Evolutionary conservation across 192 early-diverging fungal genomes (phyloP), one percentile per base, ranked within the genome.

Genomic region (Phycomyces blakesleeanus): DNA sequence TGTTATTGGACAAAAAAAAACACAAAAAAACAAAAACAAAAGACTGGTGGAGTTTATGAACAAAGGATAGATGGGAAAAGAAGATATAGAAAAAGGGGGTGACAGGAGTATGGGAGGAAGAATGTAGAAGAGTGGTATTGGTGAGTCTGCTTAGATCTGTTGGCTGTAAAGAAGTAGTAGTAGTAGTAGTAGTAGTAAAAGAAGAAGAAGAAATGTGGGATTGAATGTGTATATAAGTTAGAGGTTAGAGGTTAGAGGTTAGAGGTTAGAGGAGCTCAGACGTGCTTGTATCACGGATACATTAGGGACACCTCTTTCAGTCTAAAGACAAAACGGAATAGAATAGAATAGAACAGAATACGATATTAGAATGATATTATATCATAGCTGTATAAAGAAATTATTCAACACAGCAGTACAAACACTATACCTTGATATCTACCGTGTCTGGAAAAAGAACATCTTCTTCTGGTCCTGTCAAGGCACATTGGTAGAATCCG

Each of bases 401-500:
- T n/a, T n/a, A n/a, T n/a, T n/a, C n/a, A n/a, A n/a, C n/a, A n/a
- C n/a, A n/a, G n/a, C n/a, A n/a, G n/a, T 34, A 34, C 7, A 34
- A 5, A 34, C 7, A 7, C 2, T 34, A 7, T 34, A 34, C 29
- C 29, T 34, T 34, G 29, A 34, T 34, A 34, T 34, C 29, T 34
- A 7, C 29, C 29, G 29, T 34, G 29, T 34, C 29, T 34, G 29
- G 29, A 34, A 34, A 47, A 12, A 18, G 44, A 47, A 47, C 44
- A 47, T 14, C 18, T 47, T 14, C 18, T 47, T 47, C 18, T 18
- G 44, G 12, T 7, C 44, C 18, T 47, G 12, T n/a, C 15, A 47
- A 14, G 12, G 20, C 85, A 87, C 37, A 34, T 34, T 69, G 68
- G 55, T 82, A 87, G 55, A 85, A 87, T 8, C 85, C 85, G 57